Evolutionary conservation across 2,329 filamentous ascomycete species (phyloP), one percentile per base, ranked within the genome.

Genomic region (Exophiala alcalophila): DNA sequence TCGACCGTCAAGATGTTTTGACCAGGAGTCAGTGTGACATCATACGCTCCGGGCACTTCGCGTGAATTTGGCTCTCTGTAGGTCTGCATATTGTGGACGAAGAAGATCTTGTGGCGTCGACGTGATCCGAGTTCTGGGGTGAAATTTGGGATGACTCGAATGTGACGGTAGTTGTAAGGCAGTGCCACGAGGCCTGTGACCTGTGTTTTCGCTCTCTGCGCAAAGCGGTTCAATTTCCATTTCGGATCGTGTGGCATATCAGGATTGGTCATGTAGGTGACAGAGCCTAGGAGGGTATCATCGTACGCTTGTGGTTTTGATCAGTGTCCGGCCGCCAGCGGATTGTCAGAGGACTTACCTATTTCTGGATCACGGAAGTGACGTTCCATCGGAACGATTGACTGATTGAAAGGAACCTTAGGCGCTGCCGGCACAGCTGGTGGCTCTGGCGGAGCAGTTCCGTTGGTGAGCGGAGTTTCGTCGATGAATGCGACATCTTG

Each of bases 1-100:
- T 91, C 84, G 5, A 94, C 74, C 56, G 89, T 84, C 36, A 95
- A 76, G 31, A 82, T 76, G 55, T 92, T 94, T 36, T 88, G 74
- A 5, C 87, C 88, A 2, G 77, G 75, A 18, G 78, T 74, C 19
- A 95, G 68, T 37, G 77, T 77, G 5, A 81, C 76, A 55, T 95
- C 89, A 56, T 88, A 95, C 0, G 84, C 68, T n/a, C 83, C 81
- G 50, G 79, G 79, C 46, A 73, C 71, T 32, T 65, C 72, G 54
- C 74, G 70, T 12, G 54, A 50, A 21, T 49, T 52, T 25, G 43
- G 40, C 14, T 54, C 47, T 26, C 31, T 39, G 36, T 47, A 44
- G 3, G 46, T 32, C 4, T 41, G 32, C 14, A 35, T 26, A 40
- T 57, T 55, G 27, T 49, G 46, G 26, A 44, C 43, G 21, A 56